Percentiles rank a stretch among this genome's conserved stretches.
Conservation (phyloP, 495 filamentous ascomycete species). For the Podospora anserina region DNA sequence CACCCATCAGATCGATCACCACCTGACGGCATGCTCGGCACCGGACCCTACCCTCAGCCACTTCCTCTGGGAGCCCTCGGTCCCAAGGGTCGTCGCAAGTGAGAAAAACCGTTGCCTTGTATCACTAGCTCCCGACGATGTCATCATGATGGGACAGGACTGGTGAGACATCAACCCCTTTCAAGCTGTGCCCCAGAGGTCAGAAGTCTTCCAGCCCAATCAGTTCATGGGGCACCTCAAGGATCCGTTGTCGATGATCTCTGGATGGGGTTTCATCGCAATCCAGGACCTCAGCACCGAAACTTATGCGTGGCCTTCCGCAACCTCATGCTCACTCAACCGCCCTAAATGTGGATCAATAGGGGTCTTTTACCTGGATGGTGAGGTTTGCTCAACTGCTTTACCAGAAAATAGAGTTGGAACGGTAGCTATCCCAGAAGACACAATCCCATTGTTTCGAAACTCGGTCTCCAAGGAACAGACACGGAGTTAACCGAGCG, state of each 20-base stretch:
- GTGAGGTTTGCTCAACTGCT: neutral
- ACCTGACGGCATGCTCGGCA: neutral
- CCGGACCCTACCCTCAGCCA: neutral
- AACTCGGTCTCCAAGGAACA: neutral
- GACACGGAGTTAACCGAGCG: neutral
- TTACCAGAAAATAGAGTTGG: neutral
- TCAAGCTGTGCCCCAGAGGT: neutral
- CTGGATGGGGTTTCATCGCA: conserved; percentile 7
- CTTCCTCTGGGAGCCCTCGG: neutral
- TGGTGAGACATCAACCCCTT: conserved; percentile 2
- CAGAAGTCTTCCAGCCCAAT: neutral
- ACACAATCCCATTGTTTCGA: neutral
- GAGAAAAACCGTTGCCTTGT: neutral
- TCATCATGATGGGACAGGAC: conserved; percentile 1
- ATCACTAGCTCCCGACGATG: neutral
- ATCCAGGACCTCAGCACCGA: conserved; percentile 1
- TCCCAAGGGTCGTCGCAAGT: neutral
- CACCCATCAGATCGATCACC: neutral
- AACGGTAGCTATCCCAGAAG: neutral
- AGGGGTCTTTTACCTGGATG: neutral
- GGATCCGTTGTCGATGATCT: neutral
- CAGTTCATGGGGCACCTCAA: neutral
- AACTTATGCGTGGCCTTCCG: conserved; percentile 3
- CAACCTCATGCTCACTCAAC: neutral
- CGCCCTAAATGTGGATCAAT: neutral